phyloP scores from a whole-genome alignment of 1,284 basidiomycete genomes.

The Omphalotus olearius region DNA sequence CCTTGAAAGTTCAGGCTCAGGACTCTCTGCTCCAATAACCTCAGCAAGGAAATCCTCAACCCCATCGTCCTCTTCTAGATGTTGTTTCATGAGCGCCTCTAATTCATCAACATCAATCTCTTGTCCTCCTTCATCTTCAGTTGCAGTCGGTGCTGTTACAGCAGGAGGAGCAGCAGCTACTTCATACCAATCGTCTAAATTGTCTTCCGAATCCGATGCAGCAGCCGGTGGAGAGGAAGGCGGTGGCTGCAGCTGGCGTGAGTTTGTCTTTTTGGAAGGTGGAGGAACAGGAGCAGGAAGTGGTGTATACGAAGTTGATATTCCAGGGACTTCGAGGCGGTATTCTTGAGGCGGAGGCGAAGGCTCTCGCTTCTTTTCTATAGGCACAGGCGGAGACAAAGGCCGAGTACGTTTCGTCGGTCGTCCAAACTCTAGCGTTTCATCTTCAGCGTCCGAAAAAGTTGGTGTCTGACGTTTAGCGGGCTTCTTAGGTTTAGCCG shows the following conservation, averaged over 20 bases:
- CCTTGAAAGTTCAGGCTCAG: slow-evolving; percentile 28
- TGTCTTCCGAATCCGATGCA: slow-evolving; percentile 41
- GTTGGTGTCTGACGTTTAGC: slow-evolving; percentile 10
- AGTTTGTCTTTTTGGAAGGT: neutral
- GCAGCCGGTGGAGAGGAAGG: slow-evolving; percentile 19
- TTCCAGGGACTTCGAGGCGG: slow-evolving; percentile 17
- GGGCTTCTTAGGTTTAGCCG: slow-evolving; percentile 7
- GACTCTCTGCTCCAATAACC: slow-evolving; percentile 21
- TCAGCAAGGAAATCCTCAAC: slow-evolving; percentile 35
- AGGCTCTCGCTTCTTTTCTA: slow-evolving; percentile 16
- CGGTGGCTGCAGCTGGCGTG: neutral
- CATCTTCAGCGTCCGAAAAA: slow-evolving; percentile 27
- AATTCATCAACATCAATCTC: slow-evolving; percentile 49
- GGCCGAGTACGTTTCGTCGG: slow-evolving; percentile 34
- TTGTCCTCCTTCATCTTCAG: slow-evolving; percentile 32
- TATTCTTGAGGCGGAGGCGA: slow-evolving; percentile 18
- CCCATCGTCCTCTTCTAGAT: slow-evolving; percentile 30
- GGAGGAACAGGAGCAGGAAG: slow-evolving; percentile 9
- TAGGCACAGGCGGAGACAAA: slow-evolving; percentile 26
- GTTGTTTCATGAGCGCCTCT: slow-evolving; percentile 41
- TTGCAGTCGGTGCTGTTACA: slow-evolving; percentile 24
- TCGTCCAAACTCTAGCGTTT: slow-evolving; percentile 13
- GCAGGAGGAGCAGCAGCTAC: slow-evolving; percentile 26
- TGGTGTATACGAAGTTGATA: slow-evolving; percentile 7
- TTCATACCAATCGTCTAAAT: slow-evolving; percentile 53